These are phyloP conservation scores for Neoarthrinium moseri DNA, from an alignment of 2,329 filamentous ascomycete genomes.

Conservation along the genomic window DNA sequence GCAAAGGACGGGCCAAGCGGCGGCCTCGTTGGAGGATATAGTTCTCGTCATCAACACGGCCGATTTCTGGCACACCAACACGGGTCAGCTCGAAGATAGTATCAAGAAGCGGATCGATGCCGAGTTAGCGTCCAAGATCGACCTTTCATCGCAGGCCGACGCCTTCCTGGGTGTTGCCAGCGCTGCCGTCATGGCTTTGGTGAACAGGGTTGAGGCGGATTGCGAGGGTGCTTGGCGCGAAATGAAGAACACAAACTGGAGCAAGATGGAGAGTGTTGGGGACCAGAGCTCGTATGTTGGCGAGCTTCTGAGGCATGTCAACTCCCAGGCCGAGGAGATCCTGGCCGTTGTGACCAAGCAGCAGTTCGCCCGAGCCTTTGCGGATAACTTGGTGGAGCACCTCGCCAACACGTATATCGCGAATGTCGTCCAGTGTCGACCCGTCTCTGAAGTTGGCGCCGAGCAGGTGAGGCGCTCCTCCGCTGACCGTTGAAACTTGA, in stretches of 20 bases:
- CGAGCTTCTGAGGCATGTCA: conserved; percentile 73
- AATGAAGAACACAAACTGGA: conserved; percentile 96
- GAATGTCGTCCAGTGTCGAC: conserved; percentile 85
- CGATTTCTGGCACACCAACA: conserved; percentile 95
- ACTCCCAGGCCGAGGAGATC: conserved; percentile 71
- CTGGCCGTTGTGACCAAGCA: conserved; percentile 79
- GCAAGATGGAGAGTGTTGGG: conserved; percentile 85
- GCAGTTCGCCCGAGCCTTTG: conserved; percentile 92
- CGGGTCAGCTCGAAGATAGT: conserved; percentile 89
- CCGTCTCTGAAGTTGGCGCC: conserved; percentile 89
- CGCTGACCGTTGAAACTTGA: not conserved
- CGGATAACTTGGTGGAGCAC: conserved; percentile 91
- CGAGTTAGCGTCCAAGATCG: conserved; percentile 72
- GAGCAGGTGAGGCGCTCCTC: conserved; percentile 65
- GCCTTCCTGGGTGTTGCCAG: conserved; percentile 94
- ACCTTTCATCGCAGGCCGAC: conserved; percentile 90
- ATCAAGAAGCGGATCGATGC: conserved; percentile 87
- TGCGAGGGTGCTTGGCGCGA: conserved; percentile 90
- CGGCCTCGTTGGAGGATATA: conserved; percentile 66
- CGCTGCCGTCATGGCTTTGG: conserved; percentile 78
- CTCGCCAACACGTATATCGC: conserved; percentile 76
- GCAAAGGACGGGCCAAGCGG: conserved; percentile 51
- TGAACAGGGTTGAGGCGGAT: conserved; percentile 77
- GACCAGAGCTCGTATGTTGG: conserved; percentile 92
- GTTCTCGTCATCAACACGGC: conserved; percentile 92